phyloP scores from a whole-genome alignment of 176 grass and related monocot species.

The Oryza glaberrima region DNA sequence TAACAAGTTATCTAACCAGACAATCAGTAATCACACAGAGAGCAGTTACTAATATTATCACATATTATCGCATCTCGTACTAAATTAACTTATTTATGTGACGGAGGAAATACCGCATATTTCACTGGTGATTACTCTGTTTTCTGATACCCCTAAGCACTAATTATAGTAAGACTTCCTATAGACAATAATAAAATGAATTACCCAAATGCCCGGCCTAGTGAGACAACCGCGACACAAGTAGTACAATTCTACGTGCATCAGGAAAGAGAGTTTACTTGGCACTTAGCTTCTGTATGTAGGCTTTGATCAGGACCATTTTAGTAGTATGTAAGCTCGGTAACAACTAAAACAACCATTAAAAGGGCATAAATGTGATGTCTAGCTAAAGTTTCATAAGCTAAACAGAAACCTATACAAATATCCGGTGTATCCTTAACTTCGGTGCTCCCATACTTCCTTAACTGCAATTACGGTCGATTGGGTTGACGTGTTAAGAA shows the following conservation, averaged over 20 bases:
- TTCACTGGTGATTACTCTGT: not conserved
- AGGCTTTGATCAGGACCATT: not conserved
- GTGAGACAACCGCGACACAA: not conserved
- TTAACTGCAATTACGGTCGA: not conserved
- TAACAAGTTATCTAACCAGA: not conserved
- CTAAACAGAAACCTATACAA: not conserved
- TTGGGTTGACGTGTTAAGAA: not conserved
- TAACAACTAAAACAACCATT: constrained; percentile 34
- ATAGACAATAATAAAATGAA: not conserved
- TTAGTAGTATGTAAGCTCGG: not conserved
- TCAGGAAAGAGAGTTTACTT: not conserved
- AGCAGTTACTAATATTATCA: too few relatives aligned
- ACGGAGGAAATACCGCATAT: not conserved
- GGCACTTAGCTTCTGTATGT: too few relatives aligned
- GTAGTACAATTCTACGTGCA: not conserved
- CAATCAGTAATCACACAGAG: not conserved
- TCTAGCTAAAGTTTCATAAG: not conserved
- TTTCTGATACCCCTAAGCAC: not conserved
- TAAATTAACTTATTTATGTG: too few relatives aligned
- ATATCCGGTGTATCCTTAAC: not conserved
- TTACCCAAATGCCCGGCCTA: not conserved
- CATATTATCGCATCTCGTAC: too few relatives aligned
- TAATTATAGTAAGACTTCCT: not conserved
- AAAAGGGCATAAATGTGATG: constrained; percentile 43
- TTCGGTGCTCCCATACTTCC: not conserved